Evolutionary conservation across 2,329 filamentous ascomycete genomes (phyloP), one percentile per base, ranked within the genome.

Genomic region (Fusarium verticillioides): DNA sequence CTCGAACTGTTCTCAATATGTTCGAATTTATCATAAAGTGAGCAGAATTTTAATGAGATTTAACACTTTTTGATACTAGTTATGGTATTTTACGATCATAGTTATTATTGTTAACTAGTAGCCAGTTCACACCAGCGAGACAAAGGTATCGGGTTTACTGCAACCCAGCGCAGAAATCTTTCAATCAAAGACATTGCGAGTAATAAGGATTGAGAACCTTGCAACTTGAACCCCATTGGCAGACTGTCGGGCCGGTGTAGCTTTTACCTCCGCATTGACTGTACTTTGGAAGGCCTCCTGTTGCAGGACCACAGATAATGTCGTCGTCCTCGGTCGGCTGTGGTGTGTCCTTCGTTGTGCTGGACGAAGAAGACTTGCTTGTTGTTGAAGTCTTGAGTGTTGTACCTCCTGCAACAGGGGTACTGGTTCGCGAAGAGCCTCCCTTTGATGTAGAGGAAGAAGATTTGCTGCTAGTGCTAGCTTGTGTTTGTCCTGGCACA

Each of bases 221-320:
- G 16, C 75, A 77, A 3, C 40, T 73, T 3, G 73, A 67, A 0
- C 75, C 75, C 73, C 70, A 77, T 23, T 63, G 50, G 4, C 75
- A 77, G 0, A 75, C 12, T 0, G 63, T 73, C 9, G 70, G 61
- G 0, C 75, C 75, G 0, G 56, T 47, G 2, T 63, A 77, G 0
- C 61, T 40, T 43, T 63, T 64, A 0, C 75, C 75, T 32, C 75
- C 75, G 4, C 75, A 77, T 57, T 77, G 75, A 18, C 70, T 71
- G 12, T 77, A 77, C 16, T 77, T 77, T 3, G 73, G 61, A 9
- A 77, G 40, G 5, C 73, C 73, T 28, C 75, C 75, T 4, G 23
- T 57, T 42, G 6, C 53, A 5, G 75, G 75, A 21, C 70, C 73
- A 1, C 75, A 77, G 6, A 74, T 43, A 2, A 76, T 74, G 13